These are phyloP conservation scores for Candida sanyiensis DNA, from an alignment of 805 yeast species.

Conservation along the genomic window DNA sequence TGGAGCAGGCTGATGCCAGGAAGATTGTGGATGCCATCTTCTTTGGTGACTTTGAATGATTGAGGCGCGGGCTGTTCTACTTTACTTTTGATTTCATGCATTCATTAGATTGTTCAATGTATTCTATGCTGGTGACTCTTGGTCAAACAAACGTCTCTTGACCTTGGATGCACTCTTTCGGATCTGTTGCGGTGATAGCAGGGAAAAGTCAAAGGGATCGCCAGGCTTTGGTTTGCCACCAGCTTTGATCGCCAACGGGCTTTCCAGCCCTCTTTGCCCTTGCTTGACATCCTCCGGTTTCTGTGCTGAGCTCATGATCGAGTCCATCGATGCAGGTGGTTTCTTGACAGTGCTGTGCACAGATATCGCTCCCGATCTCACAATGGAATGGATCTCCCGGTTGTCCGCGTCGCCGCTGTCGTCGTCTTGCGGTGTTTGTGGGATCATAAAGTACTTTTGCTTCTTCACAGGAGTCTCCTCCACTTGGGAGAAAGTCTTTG, in stretches of 20 bases:
- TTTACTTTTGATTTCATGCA: too few species aligned
- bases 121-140: constrained; percentile 11
- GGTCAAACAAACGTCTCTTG: constrained; percentile 34
- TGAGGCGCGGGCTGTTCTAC: too few species aligned
- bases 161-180: constrained; percentile 16
- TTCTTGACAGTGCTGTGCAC: constrained; percentile 2
- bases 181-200: background rate
- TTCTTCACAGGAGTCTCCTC: constrained; percentile 26
- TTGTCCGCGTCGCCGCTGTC: background rate
- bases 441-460: constrained; percentile 14
- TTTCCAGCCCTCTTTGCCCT: constrained; percentile 10
- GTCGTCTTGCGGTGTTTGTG: constrained; percentile 17
- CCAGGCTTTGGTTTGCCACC: constrained; percentile 13
- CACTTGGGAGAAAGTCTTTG: constrained; percentile 22
- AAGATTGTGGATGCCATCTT: constrained; percentile 59
- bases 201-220: constrained; percentile 15
- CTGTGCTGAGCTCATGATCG: constrained; percentile 2
- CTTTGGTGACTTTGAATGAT: constrained; percentile 50
- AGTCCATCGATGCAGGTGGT: background rate
- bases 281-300: background rate
- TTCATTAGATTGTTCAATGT: constrained; percentile 4
- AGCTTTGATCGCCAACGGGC: constrained; percentile 22
- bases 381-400: background rate
- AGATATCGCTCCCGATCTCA: constrained; percentile 3
- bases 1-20: constrained; percentile 42